phyloP scores from a whole-genome alignment of 139 green algal genomes.

The Pleodorina starrii region DNA sequence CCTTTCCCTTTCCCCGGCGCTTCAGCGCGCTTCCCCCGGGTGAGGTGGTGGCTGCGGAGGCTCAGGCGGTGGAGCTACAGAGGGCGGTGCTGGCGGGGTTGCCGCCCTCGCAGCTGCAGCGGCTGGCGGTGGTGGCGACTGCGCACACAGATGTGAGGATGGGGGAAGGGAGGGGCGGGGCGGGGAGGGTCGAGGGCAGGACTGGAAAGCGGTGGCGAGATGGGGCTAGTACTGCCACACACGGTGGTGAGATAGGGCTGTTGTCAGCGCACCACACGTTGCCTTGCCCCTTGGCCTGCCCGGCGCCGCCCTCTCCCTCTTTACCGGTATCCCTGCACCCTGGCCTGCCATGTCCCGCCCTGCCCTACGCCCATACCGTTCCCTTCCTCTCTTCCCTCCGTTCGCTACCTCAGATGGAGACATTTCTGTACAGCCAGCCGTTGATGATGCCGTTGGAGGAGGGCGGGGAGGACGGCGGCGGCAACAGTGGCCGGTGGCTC shows the following conservation, averaged over 20 bases:
- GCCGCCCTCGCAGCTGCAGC: not conserved
- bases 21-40: not conserved
- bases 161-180: not conserved
- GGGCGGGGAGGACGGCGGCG: not conserved
- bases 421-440: not conserved
- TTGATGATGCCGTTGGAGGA: not conserved
- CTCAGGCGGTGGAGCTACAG: not conserved
- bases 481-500: not conserved
- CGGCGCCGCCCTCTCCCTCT: not conserved
- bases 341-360: not conserved
- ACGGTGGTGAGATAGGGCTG: not conserved
- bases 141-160: not conserved
- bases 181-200: not conserved
- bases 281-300: not conserved
- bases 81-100: not conserved
- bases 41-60: not conserved
- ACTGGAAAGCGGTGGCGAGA: not conserved
- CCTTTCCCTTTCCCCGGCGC: too few relatives aligned
- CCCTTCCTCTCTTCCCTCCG: too few relatives aligned
- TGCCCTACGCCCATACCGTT: not conserved
- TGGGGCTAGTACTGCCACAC: not conserved
- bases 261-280: not conserved
- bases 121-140: constrained; percentile 16
- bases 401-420: not conserved
- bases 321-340: not conserved